Evolutionary conservation across 1,284 basidiomycete genomes (phyloP).

Genomic region (Melampsora americana): DNA sequence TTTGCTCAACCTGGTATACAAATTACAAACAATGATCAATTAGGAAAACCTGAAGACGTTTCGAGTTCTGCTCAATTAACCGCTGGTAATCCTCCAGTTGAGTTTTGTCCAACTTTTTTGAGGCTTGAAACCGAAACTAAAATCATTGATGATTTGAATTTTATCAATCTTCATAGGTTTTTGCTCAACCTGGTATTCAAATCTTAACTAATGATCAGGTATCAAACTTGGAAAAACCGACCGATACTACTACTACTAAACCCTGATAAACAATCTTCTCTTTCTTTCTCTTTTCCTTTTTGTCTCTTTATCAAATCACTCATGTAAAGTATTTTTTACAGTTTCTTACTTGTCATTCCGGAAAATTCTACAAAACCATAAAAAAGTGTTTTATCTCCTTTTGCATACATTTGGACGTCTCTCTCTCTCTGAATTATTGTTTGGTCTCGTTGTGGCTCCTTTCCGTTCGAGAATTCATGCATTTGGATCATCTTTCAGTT

Average conservation of each 20-base stretch:
- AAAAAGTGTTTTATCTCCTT: too few relatives aligned
- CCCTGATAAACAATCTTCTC: not conserved
- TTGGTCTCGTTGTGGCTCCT: too few relatives aligned
- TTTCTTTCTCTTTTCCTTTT: constrained; percentile 2
- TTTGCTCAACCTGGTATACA: too few relatives aligned
- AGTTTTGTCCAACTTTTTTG: not conserved
- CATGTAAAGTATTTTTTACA: not conserved
- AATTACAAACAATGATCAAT: too few relatives aligned
- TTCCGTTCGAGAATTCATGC: not conserved
- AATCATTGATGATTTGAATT: too few relatives aligned
- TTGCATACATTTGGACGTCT: too few relatives aligned
- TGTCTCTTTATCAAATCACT: not conserved
- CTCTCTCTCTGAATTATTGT: too few relatives aligned
- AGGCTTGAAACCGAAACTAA: too few relatives aligned
- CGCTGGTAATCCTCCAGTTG: not conserved
- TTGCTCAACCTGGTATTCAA: constrained; percentile 4
- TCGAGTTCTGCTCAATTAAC: not conserved
- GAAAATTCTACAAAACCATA: too few relatives aligned
- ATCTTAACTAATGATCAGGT: not conserved
- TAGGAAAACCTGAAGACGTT: not conserved
- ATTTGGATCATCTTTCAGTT: not conserved
- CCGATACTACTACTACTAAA: not conserved
- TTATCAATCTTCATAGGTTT: not conserved
- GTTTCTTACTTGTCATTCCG: too few relatives aligned
- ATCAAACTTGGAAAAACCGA: constrained; percentile 4